A percentile compares a stretch with the other conserved stretches of the same genome.
Evolutionary conservation across 352 stramenopile species (phyloP).

Genomic region (Globisporangium middletonii): DNA sequence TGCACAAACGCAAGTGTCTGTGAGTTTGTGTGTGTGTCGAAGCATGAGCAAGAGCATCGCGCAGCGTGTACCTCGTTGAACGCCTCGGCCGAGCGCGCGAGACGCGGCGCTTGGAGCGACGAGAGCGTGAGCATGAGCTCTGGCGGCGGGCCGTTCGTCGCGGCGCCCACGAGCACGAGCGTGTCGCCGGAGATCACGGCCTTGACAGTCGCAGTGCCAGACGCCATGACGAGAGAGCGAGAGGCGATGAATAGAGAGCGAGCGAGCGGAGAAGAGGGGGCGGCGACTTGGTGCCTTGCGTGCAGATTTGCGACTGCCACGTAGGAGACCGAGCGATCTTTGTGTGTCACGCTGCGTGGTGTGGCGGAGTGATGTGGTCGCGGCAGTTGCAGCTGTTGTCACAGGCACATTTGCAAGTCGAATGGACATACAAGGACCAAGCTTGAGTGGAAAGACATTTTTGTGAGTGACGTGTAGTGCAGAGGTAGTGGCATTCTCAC

Average conservation of each 20-base stretch:
- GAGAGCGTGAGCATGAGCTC: conserved; percentile 96
- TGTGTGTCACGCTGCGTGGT: background rate
- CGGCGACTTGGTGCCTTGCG: background rate
- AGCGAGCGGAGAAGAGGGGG: background rate
- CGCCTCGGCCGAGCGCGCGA: conserved; percentile 67
- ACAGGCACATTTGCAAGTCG: too few relatives aligned
- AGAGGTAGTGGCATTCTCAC: too few relatives aligned
- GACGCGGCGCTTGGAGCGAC: conserved; percentile 91
- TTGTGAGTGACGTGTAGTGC: too few relatives aligned
- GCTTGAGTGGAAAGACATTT: too few relatives aligned
- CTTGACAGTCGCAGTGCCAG: conserved; percentile 93
- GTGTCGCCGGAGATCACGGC: conserved; percentile 97
- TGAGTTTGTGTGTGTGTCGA: background rate
- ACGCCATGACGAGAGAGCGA: conserved; percentile 41
- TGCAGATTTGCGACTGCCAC: background rate
- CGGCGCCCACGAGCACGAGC: conserved; percentile 92
- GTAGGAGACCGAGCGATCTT: background rate
- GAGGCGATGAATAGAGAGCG: background rate
- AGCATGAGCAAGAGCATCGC: background rate
- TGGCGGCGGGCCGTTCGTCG: conserved; percentile 79
- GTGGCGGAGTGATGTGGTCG: background rate
- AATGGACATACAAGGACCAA: too few relatives aligned
- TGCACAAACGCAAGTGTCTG: background rate
- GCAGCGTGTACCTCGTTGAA: conserved; percentile 38
- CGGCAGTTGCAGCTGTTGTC: too few relatives aligned